Evolutionary conservation across 2,329 filamentous ascomycete genomes (phyloP).

Genomic region (Karstenula rhodostoma): DNA sequence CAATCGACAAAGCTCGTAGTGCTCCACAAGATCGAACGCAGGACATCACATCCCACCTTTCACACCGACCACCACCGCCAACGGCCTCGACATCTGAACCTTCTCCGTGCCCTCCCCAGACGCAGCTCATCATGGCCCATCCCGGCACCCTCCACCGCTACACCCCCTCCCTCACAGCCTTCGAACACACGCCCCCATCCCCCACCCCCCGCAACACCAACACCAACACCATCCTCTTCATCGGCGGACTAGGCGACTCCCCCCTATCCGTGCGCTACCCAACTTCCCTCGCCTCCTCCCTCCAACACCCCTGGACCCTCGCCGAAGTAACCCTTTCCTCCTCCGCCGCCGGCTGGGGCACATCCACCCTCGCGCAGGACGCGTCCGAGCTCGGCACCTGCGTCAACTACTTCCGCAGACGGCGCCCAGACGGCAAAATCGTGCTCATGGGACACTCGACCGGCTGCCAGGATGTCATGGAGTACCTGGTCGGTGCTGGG

Average conservation of each 20-base stretch:
- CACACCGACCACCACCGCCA: not conserved
- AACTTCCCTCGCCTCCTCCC: constrained; percentile 55
- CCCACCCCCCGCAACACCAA: constrained; percentile 20
- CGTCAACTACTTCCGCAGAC: constrained; percentile 59
- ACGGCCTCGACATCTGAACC: too few species aligned
- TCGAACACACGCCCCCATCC: constrained; percentile 52
- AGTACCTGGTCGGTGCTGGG: constrained; percentile 61
- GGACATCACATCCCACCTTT: not conserved
- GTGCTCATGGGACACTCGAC: constrained; percentile 75
- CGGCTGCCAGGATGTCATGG: constrained; percentile 72
- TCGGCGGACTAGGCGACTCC: constrained; percentile 75
- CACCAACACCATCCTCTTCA: constrained; percentile 70
- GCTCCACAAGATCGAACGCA: too few species aligned
- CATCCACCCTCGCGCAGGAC: constrained; percentile 61
- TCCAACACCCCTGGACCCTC: constrained; percentile 62
- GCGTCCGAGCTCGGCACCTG: constrained; percentile 62
- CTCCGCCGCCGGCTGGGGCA: constrained; percentile 64
- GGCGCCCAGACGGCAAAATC: constrained; percentile 59
- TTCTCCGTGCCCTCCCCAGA: not conserved
- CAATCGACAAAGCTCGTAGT: too few species aligned
- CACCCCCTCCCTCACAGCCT: constrained; percentile 52
- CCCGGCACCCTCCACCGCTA: constrained; percentile 54
- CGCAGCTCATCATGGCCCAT: constrained; percentile 39
- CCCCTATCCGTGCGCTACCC: constrained; percentile 71
- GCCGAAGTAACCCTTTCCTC: constrained; percentile 61